Conservation (phyloP, 345 rosid genomes). For the Sisymbrium altissimum region DNA sequence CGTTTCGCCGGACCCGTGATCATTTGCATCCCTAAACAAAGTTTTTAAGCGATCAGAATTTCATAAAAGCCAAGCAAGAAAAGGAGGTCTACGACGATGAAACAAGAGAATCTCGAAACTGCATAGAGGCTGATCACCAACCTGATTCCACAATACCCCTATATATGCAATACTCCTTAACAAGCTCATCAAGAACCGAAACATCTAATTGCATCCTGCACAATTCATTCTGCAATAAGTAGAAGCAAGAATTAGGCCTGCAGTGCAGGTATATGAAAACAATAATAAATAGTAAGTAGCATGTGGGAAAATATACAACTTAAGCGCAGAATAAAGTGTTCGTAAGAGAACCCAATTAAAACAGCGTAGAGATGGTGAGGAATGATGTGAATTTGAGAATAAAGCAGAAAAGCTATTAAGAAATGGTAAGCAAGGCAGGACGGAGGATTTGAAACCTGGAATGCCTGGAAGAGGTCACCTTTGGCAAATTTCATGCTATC, state of each 20-base stretch:
- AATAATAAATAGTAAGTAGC: background rate
- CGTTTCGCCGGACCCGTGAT: conserved; percentile 38
- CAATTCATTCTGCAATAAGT: conserved; percentile 77
- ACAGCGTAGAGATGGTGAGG: conserved; percentile 1
- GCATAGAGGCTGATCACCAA: conserved; percentile 12
- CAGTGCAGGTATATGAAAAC: background rate
- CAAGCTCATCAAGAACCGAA: conserved; percentile 76
- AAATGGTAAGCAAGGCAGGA: background rate
- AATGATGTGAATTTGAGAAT: background rate
- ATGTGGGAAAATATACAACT: background rate
- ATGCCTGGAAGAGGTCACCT: conserved; percentile 90
- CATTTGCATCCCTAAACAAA: conserved; percentile 41
- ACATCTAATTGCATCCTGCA: conserved; percentile 82
- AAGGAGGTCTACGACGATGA: background rate
- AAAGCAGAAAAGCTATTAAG: background rate
- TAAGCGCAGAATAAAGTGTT: background rate
- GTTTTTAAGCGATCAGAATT: conserved; percentile 11
- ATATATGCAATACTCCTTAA: conserved; percentile 84
- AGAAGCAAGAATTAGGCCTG: conserved; percentile 19
- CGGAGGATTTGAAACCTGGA: conserved; percentile 55
- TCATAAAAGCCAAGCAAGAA: background rate
- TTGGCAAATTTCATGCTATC: conserved; percentile 92
- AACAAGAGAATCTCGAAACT: background rate
- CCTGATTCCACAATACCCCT: conserved; percentile 79
- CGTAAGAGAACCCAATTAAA: background rate